A percentile compares a stretch with the other conserved stretches of the same genome.
These are phyloP conservation scores for Verticillium alfalfae DNA, from an alignment of 2,329 filamentous ascomycete genomes.

Conservation along the genomic window DNA sequence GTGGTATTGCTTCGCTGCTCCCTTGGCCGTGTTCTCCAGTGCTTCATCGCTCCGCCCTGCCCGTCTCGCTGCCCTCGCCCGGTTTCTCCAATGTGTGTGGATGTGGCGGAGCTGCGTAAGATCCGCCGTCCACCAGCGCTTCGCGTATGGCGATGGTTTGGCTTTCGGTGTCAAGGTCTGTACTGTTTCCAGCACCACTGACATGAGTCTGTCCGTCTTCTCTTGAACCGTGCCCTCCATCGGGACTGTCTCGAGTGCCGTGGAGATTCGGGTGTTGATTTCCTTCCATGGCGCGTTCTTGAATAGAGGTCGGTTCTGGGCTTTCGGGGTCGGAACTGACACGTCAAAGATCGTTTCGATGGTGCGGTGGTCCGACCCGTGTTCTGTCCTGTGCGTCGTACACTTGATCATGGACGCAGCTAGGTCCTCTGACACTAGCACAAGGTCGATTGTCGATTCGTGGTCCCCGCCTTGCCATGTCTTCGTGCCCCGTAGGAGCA, in stretches of 20 bases:
- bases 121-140: constrained; percentile 22
- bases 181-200: neutral
- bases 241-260: neutral
- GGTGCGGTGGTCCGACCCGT: constrained; percentile 21
- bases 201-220: constrained; percentile 1
- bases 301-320: constrained; percentile 11
- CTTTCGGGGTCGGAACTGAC: neutral
- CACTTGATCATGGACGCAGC: constrained; percentile 9
- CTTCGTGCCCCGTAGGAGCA: constrained; percentile 21
- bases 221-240: constrained; percentile 13
- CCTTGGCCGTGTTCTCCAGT: constrained; percentile 12
- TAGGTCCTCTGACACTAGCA: constrained; percentile 14
- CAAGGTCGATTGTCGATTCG: constrained; percentile 17
- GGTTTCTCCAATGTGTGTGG: constrained; percentile 17
- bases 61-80: constrained; percentile 11
- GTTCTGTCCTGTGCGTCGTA: constrained; percentile 10
- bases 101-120: constrained; percentile 18
- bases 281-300: constrained; percentile 20
- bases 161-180: constrained; percentile 12
- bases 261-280: constrained; percentile 9
- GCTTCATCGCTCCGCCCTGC: neutral
- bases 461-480: constrained; percentile 19
- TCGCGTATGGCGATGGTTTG: constrained; percentile 18
- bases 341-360: constrained; percentile 23
- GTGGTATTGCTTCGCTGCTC: constrained; percentile 16